Evolutionary conservation across 140 eudicot species (phyloP).

Genomic region (Stevia rebaudiana): DNA sequence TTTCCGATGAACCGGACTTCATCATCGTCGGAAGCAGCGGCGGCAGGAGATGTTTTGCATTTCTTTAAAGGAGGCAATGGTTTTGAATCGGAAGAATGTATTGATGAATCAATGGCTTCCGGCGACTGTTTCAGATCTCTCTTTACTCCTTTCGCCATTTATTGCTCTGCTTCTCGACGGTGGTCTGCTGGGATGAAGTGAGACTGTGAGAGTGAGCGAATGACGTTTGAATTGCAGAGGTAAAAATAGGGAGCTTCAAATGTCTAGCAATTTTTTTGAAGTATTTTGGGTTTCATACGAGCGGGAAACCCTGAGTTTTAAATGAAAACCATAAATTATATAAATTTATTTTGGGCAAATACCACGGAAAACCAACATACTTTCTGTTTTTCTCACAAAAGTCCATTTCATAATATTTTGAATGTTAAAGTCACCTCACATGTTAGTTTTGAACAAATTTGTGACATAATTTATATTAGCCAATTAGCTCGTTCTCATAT

Average conservation of each 20-base stretch:
- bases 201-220: background rate
- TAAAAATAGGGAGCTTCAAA: background rate
- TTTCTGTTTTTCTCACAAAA: no score
- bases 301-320: no score
- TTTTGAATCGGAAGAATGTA: slow-evolving; percentile 20
- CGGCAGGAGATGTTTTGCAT: slow-evolving; percentile 11
- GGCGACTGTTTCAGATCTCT: slow-evolving; percentile 10
- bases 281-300: slow-evolving; percentile 20
- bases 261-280: background rate
- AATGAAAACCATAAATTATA: no score
- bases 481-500: no score
- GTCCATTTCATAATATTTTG: no score
- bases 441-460: no score
- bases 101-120: slow-evolving; percentile 5
- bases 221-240: background rate
- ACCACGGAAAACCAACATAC: no score
- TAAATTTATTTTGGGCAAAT: no score
- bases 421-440: no score
- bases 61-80: slow-evolving; percentile 22
- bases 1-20: slow-evolving; percentile 38
- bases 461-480: no score
- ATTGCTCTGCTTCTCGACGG: background rate
- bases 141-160: slow-evolving; percentile 21
- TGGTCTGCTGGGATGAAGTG: background rate
- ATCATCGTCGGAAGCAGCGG: slow-evolving; percentile 15